A percentile compares a stretch with the other conserved stretches of the same genome.
These are phyloP conservation scores for Peniophora sp. DNA, from an alignment of 1,284 basidiomycete genomes.

Conservation along the genomic window DNA sequence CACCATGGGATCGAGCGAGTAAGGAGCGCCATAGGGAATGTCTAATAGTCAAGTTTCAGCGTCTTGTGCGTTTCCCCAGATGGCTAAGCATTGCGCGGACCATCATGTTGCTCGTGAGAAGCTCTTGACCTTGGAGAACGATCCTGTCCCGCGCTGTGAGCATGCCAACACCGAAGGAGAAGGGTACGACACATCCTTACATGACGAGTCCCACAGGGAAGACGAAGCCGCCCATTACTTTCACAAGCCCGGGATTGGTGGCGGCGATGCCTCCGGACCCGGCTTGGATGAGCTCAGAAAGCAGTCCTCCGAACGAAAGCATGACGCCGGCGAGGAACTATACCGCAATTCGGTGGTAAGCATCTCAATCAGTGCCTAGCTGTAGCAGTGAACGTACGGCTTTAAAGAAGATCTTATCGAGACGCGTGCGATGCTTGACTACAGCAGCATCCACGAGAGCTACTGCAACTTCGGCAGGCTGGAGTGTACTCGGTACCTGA, in stretches of 20 bases:
- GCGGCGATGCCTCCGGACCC: conserved; percentile 44
- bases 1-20: conserved; percentile 62
- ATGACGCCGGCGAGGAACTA: conserved; percentile 63
- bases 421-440: conserved; percentile 54
- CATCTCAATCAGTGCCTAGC: background rate
- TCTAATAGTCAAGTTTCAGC: conserved; percentile 24
- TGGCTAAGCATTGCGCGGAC: conserved; percentile 20
- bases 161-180: background rate
- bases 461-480: conserved; percentile 50
- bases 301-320: conserved; percentile 65
- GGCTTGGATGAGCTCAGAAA: conserved; percentile 52
- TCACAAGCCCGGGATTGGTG: conserved; percentile 59
- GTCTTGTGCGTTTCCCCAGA: background rate
- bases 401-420: conserved; percentile 56
- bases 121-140: conserved; percentile 59
- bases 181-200: conserved; percentile 26
- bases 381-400: conserved; percentile 36
- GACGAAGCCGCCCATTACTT: conserved; percentile 55
- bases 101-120: conserved; percentile 74
- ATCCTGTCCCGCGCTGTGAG: conserved; percentile 41
- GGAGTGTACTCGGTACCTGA: conserved; percentile 42
- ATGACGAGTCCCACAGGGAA: conserved; percentile 73
- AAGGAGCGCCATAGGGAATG: conserved; percentile 59
- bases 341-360: background rate
- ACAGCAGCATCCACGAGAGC: conserved; percentile 50